Base-by-base conservation (phyloP, 2,329 filamentous ascomycete species). In the Fusarium concolor region DNA sequence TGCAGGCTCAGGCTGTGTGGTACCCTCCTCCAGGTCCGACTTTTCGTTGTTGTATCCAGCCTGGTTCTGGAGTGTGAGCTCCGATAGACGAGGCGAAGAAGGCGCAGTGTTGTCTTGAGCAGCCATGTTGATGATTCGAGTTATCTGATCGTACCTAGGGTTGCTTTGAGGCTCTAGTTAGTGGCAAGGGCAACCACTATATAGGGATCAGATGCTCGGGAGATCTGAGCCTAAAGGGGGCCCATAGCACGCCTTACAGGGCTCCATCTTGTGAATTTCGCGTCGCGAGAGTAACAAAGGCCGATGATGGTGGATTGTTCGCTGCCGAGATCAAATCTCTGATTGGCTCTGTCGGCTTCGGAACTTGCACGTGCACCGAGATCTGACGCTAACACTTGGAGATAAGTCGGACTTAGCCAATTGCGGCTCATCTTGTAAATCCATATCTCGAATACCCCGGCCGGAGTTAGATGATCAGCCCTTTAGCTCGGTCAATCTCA, bases 301-400 rank as follows among this genome's bases (percentile, higher is more conserved):
- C 26, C 31, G 44, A 39, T 6, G 2, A 47, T 22, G 39, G 31
- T 44, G 24, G 33, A 24, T 31, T 29, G 38, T 28, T 28, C 22
- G 17, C 8, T 15, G 22, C 39, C 33, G 33, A 14, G 20, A 4
- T 3, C 1, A 2, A 15, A 6, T 2, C 5, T 53, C 29, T 67
- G 47, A 67, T 67, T 67, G 51, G 57, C 17, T 59, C 1, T 9
- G 2, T 67, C 64, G 64, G 64, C 7, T 3, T 18, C 63, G 63
- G 64, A 17, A 0, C 11, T 3, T 0, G 1, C 14, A 20, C 4
- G 0, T 2, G 0, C 6, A 5, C 64, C 64, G 63, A 55, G 10
- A 8, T 57, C 58, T n/a, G 58, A 47, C 18, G 49, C 64, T 44
- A 47, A n/a, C 12, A 9, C 6, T 0, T 2, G 10, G 11, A 37